Evolutionary conservation across 2,329 filamentous ascomycete genomes (phyloP).

Genomic region (Phaeosphaeria sp.): DNA sequence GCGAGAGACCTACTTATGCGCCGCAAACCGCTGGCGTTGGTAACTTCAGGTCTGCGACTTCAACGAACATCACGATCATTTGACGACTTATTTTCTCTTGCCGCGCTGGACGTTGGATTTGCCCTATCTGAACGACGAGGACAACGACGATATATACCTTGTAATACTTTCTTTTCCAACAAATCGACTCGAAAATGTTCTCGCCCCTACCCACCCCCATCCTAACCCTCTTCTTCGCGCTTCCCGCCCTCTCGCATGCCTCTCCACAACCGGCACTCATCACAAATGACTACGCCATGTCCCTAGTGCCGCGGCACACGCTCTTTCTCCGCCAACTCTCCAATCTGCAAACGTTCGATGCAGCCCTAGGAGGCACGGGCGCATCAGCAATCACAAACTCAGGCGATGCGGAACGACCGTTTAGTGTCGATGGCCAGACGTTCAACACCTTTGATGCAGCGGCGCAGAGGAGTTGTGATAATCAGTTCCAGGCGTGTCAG

Average conservation of each 20-base stretch:
- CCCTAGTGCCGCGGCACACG: conserved; percentile 38
- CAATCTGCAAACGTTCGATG: conserved; percentile 48
- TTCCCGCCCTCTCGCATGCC: conserved; percentile 26
- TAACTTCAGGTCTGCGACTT: conserved; percentile 5
- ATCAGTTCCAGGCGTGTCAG: conserved; percentile 67
- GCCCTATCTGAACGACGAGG: neutral
- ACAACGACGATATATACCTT: neutral
- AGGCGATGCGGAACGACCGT: conserved; percentile 56
- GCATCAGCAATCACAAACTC: conserved; percentile 59
- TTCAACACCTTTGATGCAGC: conserved; percentile 65
- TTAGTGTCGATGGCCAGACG: conserved; percentile 38
- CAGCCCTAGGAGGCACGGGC: conserved; percentile 58
- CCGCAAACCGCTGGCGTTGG: neutral
- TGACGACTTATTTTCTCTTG: neutral
- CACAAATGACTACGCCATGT: conserved; percentile 24
- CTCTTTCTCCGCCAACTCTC: conserved; percentile 42
- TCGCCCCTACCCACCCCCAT: conserved; percentile 32
- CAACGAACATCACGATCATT: conserved; percentile 1
- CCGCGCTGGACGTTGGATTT: conserved; percentile 7
- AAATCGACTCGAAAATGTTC: conserved; percentile 17
- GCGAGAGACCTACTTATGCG: conserved; percentile 7
- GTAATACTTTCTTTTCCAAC: neutral
- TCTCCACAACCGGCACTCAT: conserved; percentile 34
- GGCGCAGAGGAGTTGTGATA: conserved; percentile 66
- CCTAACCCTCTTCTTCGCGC: conserved; percentile 27